Base-by-base conservation (phyloP, 2,329 filamentous ascomycete genomes). In the Scorias spongiosa region DNA sequence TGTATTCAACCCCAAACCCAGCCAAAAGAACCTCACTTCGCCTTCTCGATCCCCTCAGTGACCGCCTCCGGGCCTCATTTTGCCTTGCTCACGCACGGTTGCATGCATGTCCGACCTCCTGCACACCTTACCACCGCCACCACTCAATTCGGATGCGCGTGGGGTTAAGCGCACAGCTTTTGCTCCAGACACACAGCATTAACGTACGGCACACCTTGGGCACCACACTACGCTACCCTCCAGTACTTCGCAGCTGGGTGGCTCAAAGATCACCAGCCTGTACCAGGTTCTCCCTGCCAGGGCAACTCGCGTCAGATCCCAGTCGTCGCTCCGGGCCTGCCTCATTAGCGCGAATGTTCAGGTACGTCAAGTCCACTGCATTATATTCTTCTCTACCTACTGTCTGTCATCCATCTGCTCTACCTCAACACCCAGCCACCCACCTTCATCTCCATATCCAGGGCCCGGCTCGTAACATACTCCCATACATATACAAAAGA, bases 61-160 rank as follows among this genome's bases (percentile, higher is more conserved):
- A 26, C 20, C 20, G 20, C 20, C 20, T 26, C 20, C 20, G 7
- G 20, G 20, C 20, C 20, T 26, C 20, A 4, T 26, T 26, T 26
- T 7, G 20, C 7, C 20, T 26, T 26, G 20, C 20, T 26, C 20
- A 4, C 55, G 51, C 57, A 57, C 63, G 61, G 62, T 58, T 65
- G 60, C 61, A 62, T 67, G 64, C 64, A 64, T 61, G 32, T 50
- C 47, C 43, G 46, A 47, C 30, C 45, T 52, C 51, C 53, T 51
- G 45, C 50, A 44, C 44, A 42, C 38, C 44, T 26, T 9, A 12
- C 9, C 15, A 36, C 32, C 15, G 9, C 32, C 9, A 36, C 12
- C 15, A 36, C 15, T 9, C 32, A 12, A 36, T 5, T 36, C 32
- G 15, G 9, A 36, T 5, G 32, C 20, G 20, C 32, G 32, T 36